A percentile compares a stretch with the other conserved stretches of the same genome.
Evolutionary conservation across 257 asterid species (phyloP).

Genomic region (Petunia axillaris): DNA sequence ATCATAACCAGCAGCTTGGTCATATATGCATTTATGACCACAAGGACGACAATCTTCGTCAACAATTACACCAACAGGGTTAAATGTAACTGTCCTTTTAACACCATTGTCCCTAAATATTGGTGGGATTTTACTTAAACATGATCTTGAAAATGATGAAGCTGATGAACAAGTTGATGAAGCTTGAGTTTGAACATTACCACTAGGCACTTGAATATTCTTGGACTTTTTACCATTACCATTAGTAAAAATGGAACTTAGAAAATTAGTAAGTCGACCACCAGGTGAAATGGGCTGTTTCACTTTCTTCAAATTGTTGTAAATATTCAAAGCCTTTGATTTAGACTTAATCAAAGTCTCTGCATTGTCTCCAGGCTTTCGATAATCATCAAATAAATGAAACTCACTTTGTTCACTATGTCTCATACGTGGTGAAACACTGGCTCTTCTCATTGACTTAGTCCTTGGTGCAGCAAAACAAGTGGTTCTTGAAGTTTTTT

Average conservation of each 20-base stretch:
- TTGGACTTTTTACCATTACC: conserved; percentile 49
- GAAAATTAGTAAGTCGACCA: conserved; percentile 57
- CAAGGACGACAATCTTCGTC: conserved; percentile 65
- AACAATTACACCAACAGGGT: conserved; percentile 64
- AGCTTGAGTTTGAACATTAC: conserved; percentile 20
- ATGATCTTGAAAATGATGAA: conserved; percentile 69
- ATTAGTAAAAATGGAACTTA: conserved; percentile 55
- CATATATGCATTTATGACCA: conserved; percentile 46
- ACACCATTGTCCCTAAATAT: conserved; percentile 35
- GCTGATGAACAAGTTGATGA: conserved; percentile 59
- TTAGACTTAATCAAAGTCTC: conserved; percentile 48
- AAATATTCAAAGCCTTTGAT: conserved; percentile 62
- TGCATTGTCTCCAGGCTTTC: not conserved
- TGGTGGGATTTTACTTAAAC: conserved; percentile 62
- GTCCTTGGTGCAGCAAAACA: conserved; percentile 51
- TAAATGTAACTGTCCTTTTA: conserved; percentile 67
- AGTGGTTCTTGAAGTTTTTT: conserved; percentile 41
- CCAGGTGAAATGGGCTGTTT: conserved; percentile 91
- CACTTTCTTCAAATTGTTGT: conserved; percentile 66
- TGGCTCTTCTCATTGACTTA: conserved; percentile 45
- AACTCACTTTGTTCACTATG: conserved; percentile 27
- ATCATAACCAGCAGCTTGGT: conserved; percentile 30
- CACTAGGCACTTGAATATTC: not conserved
- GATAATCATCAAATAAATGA: conserved; percentile 27
- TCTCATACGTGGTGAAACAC: not conserved